These are phyloP conservation scores for Bolboschoenus planiculmis DNA, from an alignment of 176 grass and related monocot genomes.

Conservation along the genomic window DNA sequence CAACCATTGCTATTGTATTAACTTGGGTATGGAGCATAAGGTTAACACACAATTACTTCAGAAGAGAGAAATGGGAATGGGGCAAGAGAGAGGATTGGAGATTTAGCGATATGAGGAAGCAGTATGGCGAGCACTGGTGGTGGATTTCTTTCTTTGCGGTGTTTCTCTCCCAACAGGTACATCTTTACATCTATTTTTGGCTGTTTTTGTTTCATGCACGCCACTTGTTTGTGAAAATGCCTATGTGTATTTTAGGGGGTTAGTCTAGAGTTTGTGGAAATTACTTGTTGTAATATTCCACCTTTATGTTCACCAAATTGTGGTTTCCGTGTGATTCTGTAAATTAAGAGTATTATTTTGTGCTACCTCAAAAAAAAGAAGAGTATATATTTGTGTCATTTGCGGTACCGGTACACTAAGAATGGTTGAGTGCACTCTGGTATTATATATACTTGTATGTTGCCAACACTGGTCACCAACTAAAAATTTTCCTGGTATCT, in stretches of 20 bases:
- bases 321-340: background rate
- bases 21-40: slow-evolving; percentile 79
- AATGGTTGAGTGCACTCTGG: background rate
- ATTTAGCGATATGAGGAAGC: slow-evolving; percentile 65
- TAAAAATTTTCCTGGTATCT: background rate
- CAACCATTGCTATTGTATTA: slow-evolving; percentile 32
- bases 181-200: background rate
- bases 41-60: slow-evolving; percentile 89
- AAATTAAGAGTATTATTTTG: background rate
- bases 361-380: no score
- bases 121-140: slow-evolving; percentile 81
- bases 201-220: background rate
- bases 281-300: background rate
- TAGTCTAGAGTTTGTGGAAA: background rate
- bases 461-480: background rate
- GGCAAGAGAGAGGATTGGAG: slow-evolving; percentile 85
- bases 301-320: background rate
- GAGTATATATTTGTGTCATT: no score
- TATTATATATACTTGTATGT: background rate
- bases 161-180: slow-evolving; percentile 82
- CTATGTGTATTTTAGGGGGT: background rate
- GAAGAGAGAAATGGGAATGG: slow-evolving; percentile 69
- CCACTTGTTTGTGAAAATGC: slow-evolving; percentile 29
- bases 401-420: background rate
- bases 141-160: slow-evolving; percentile 93